Evolutionary conservation across 331 rosid genomes (phyloP), one percentile per base, ranked within the genome.

Genomic region (Cydonia oblonga): DNA sequence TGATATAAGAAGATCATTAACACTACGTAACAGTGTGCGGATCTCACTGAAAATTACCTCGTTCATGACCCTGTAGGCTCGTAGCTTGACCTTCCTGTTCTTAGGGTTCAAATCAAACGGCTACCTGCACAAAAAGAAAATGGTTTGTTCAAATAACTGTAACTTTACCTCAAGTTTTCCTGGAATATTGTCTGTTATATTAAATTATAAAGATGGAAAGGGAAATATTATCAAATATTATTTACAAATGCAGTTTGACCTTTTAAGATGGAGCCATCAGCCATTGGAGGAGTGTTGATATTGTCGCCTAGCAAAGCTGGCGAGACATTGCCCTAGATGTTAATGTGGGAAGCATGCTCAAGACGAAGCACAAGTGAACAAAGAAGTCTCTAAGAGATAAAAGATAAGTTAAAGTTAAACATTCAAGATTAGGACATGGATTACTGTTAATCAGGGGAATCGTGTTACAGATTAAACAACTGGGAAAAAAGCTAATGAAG

Each of bases 261-360:
- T 75, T 75, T 80, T 74, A 26, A 83, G 75, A 73, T 71, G 70
- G 67, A 74, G 58, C 66, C 67, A 73, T 82, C 79, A 51, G 56
- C 10, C 56, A 18, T 51, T 51, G 56, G 56, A 18, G 56, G 56
- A 18, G 87, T 86, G 90, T 87, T 76, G 77, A 86, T 76, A 78
- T 85, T 89, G 96, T 90, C 93, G 66, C 80, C 13, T 92, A 81
- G 90, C 81, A 66, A 74, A 72, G 60, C 28, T 58, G 79, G 59
- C 87, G 91, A 81, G 83, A 93, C 97, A 90, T 20, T 69, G 89
- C 85, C 79, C 79, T 86, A 71, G 92, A 87, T 86, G 82, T 83
- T 87, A 84, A 86, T 82, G 87, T 72, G 77, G 76, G 73, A 83
- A 82, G 88, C 91, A 90, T 87, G 98, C 92, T 71, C 32, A 80